Conservation (phyloP, 2,329 filamentous ascomycete genomes). For the Tolypocladium pustulatum region DNA sequence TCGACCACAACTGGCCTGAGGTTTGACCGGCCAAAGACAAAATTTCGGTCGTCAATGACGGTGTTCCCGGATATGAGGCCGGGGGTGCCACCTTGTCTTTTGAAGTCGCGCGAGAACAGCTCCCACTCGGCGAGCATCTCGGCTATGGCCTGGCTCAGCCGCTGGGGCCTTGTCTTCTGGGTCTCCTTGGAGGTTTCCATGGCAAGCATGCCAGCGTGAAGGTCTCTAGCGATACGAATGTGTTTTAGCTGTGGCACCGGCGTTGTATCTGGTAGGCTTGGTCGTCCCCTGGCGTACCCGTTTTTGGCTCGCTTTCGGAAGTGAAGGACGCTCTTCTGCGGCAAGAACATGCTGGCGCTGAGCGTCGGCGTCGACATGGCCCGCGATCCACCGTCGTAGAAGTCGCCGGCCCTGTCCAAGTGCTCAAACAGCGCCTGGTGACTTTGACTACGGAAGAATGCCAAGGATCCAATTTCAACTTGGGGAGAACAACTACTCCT, state of each 20-base stretch:
- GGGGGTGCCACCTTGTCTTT: constrained; percentile 22
- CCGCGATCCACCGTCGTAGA: constrained; percentile 35
- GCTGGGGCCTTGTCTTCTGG: neutral
- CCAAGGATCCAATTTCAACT: constrained; percentile 42
- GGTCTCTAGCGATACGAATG: neutral
- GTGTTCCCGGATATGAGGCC: constrained; percentile 26
- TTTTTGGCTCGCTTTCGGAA: constrained; percentile 26
- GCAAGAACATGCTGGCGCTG: constrained; percentile 41
- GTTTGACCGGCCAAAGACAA: constrained; percentile 9
- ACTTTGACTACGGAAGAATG: constrained; percentile 37
- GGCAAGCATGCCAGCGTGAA: neutral
- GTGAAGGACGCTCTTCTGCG: constrained; percentile 39
- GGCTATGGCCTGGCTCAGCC: constrained; percentile 11
- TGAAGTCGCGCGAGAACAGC: constrained; percentile 24
- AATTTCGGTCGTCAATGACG: constrained; percentile 27
- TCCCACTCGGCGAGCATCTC: constrained; percentile 26
- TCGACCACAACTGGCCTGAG: neutral
- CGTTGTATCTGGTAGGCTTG: constrained; percentile 14
- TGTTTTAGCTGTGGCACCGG: constrained; percentile 10
- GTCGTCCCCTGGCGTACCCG: constrained; percentile 6
- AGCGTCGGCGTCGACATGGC: constrained; percentile 43
- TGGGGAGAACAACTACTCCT: constrained; percentile 40
- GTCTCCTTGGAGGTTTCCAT: no score
- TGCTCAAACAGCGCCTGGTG: constrained; percentile 38
- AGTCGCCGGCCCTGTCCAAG: constrained; percentile 36